Base-by-base conservation (phyloP, 2,329 filamentous ascomycete genomes). In the Sclerotinia spermophila region DNA sequence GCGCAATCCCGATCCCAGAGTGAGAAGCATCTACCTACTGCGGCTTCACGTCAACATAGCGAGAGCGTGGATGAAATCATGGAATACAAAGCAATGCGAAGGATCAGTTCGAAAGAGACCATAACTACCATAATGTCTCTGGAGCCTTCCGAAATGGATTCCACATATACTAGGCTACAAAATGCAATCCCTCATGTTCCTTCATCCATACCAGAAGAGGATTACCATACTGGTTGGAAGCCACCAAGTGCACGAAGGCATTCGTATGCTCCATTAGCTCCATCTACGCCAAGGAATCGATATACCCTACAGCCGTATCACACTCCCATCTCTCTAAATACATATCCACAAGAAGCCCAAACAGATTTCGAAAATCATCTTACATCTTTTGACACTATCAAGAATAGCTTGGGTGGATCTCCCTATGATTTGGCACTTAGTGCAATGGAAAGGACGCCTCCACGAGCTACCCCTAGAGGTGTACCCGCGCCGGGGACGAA, bases 101-200 rank as follows among this genome's bases (percentile, higher is more conserved):
- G 67, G 48, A 68, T 65, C 59, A 66, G 51, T 68, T 73, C 11
- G 72, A 78, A 77, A 51, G 78, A 79, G 56, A 79, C 77, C 15
- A 67, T 78, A 24, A 73, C 71, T 0, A 79, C 76, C 4, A 77
- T 77, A 7, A 75, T 76, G 27, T 76, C 75, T 4, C 75, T 78
- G 45, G 77, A 75, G n/a, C 76, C 73, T 45, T 70, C 72, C 3
- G 76, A 79, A 65, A 59, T 72, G 27, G 77, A 78, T 56, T 55
- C 74, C 15, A 72, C 71, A 62, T 73, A 75, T 58, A 71, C 69
- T 13, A 69, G 73, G 56, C 40, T 77, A 15, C 75, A 77, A 38
- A 72, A 71, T 40, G 71, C 73, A 27, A 66, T 77, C 24, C 76
- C 76, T 24, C 69, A 75, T 53, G 59, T 78, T 1, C 76, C 76